These are phyloP conservation scores for Epichloe festucae DNA, from an alignment of 2,329 filamentous ascomycete species.

Conservation along the genomic window DNA sequence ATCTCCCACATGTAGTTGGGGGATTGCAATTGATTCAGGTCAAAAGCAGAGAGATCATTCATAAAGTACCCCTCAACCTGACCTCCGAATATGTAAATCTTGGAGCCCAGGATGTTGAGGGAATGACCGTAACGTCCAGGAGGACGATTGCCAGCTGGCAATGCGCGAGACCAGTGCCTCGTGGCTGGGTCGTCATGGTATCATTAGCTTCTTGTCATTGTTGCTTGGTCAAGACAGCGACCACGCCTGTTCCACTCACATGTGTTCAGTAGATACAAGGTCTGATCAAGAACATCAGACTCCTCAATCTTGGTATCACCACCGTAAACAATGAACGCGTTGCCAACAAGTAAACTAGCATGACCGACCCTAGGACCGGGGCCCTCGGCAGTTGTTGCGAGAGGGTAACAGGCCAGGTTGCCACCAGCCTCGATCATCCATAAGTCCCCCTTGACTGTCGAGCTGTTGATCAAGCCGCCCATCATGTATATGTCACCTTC, in stretches of 20 bases:
- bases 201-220: conserved; percentile 8
- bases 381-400: conserved; percentile 84
- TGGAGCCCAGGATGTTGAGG: conserved; percentile 89
- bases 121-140: conserved; percentile 92
- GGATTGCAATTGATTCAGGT: conserved; percentile 86
- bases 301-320: conserved; percentile 97
- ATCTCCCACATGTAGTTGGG: conserved; percentile 90
- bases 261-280: conserved; percentile 90
- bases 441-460: conserved; percentile 84
- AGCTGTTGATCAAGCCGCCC: conserved; percentile 89
- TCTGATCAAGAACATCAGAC: conserved; percentile 82
- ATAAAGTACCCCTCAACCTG: conserved; percentile 97
- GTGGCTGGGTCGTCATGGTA: conserved; percentile 48
- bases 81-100: conserved; percentile 93
- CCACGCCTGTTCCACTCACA: conserved; percentile 47
- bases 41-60: conserved; percentile 92
- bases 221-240: background rate
- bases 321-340: conserved; percentile 97
- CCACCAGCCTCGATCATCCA: conserved; percentile 94
- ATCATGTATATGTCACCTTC: conserved; percentile 97
- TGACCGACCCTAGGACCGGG: conserved; percentile 92
- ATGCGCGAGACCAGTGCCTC: conserved; percentile 90
- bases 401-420: conserved; percentile 79
- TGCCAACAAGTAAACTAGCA: conserved; percentile 85
- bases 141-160: conserved; percentile 75